Evolutionary conservation across 139 green algal species (phyloP).

Genomic region (Picochlorum sp.): DNA sequence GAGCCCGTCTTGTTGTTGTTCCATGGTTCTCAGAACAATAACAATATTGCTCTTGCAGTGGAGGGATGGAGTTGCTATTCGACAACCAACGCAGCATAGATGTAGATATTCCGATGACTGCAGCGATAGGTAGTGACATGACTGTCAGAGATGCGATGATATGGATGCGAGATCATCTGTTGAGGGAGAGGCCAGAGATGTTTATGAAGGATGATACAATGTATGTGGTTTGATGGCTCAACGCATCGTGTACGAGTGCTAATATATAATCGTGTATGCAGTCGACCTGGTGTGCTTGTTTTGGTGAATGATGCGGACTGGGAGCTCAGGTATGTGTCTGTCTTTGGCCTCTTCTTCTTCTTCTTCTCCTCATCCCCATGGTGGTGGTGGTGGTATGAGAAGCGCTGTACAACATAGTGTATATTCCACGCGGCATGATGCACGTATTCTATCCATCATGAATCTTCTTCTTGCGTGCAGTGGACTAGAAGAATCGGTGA

Average conservation of each 20-base stretch:
- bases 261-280: constrained; percentile 23
- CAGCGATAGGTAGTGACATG: constrained; percentile 21
- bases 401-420: too few species aligned
- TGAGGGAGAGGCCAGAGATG: constrained; percentile 74
- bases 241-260: background rate
- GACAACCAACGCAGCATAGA: constrained; percentile 50
- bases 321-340: constrained; percentile 68
- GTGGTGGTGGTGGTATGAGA: too few species aligned
- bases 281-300: constrained; percentile 84
- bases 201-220: constrained; percentile 79
- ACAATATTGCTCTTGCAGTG: constrained; percentile 27
- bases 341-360: background rate
- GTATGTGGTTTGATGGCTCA: constrained; percentile 31
- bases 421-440: too few species aligned
- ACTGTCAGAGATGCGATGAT: constrained; percentile 51
- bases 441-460: background rate
- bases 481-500: constrained; percentile 46
- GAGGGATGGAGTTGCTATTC: constrained; percentile 77
- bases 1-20: too few species aligned
- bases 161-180: constrained; percentile 61
- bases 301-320: constrained; percentile 92
- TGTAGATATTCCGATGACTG: constrained; percentile 39
- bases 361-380: too few species aligned
- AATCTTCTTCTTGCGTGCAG: constrained; percentile 22
- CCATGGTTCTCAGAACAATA: too few species aligned